Conservation (phyloP, 768 basidiomycete species). For the Hirschioporus abietinus region DNA sequence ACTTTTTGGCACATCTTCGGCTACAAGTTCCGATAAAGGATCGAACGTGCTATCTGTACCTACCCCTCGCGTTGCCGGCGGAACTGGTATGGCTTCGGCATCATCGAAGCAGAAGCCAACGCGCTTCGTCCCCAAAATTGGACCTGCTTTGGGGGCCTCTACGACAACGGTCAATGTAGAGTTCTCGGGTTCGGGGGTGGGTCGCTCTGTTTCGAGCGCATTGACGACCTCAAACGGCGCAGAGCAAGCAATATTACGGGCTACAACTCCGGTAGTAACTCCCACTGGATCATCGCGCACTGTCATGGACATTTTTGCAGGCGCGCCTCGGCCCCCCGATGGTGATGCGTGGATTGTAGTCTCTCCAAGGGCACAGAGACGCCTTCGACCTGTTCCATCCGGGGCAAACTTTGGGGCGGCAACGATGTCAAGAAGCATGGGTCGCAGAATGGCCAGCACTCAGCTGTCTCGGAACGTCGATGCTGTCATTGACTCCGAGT, state of each 20-base stretch:
- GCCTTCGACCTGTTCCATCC: constrained; percentile 7
- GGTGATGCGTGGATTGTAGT: constrained; percentile 69
- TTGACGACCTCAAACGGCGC: constrained; percentile 28
- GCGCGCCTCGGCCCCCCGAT: constrained; percentile 52
- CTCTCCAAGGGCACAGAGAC: constrained; percentile 32
- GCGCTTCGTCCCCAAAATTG: constrained; percentile 69
- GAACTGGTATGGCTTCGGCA: neutral
- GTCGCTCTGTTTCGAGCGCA: constrained; percentile 48
- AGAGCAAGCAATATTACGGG: constrained; percentile 18
- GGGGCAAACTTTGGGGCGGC: constrained; percentile 10
- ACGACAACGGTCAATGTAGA: constrained; percentile 95
- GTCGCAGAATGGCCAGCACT: constrained; percentile 20
- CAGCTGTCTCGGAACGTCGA: constrained; percentile 66
- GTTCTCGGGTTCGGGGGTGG: constrained; percentile 70
- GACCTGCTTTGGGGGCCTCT: constrained; percentile 81
- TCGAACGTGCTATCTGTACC: neutral
- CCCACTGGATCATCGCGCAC: constrained; percentile 22
- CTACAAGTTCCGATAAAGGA: constrained; percentile 15
- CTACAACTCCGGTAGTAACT: constrained; percentile 3
- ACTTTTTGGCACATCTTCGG: constrained; percentile 49
- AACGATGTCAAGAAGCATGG: constrained; percentile 18
- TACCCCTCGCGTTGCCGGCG: neutral
- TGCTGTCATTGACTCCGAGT: constrained; percentile 63
- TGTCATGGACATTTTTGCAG: constrained; percentile 90
- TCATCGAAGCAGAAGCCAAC: constrained; percentile 21